Percentiles rank a stretch among this genome's conserved stretches.
Conservation (phyloP, 208 protist species). For the Tetramitus jugosus region DNA sequence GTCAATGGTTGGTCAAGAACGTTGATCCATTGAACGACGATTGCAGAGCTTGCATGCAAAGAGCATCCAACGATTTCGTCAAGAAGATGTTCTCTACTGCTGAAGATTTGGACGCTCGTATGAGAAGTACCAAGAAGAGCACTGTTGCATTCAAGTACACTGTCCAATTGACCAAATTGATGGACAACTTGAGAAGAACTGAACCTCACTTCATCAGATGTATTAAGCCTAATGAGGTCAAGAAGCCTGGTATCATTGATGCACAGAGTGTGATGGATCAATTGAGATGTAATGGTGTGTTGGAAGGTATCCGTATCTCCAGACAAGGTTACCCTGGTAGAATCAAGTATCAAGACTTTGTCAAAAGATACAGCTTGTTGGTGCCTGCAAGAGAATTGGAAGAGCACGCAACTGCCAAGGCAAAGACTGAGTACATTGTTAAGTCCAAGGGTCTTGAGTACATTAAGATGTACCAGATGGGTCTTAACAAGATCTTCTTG, state of each 20-base stretch:
- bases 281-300: constrained; percentile 48
- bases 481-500: constrained; percentile 43
- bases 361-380: constrained; percentile 33
- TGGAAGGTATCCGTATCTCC: constrained; percentile 48
- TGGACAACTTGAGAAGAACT: constrained; percentile 31
- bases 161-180: constrained; percentile 25
- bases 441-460: neutral
- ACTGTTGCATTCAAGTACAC: constrained; percentile 31
- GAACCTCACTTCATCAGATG: constrained; percentile 42
- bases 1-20: constrained; percentile 43
- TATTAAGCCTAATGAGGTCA: constrained; percentile 37
- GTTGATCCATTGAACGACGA: constrained; percentile 34
- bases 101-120: neutral
- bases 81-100: constrained; percentile 25
- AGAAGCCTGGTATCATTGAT: constrained; percentile 24
- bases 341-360: constrained; percentile 39
- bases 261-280: constrained; percentile 38
- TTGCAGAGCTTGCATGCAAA: constrained; percentile 19
- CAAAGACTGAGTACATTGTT: neutral
- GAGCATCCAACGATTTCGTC: neutral
- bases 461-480: constrained; percentile 23
- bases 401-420: constrained; percentile 32
- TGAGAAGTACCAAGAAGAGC: constrained; percentile 8
- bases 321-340: constrained; percentile 47
- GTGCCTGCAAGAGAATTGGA: constrained; percentile 32